Conservation (phyloP, 2,329 filamentous ascomycete genomes). For the Orbilia oligospora region DNA sequence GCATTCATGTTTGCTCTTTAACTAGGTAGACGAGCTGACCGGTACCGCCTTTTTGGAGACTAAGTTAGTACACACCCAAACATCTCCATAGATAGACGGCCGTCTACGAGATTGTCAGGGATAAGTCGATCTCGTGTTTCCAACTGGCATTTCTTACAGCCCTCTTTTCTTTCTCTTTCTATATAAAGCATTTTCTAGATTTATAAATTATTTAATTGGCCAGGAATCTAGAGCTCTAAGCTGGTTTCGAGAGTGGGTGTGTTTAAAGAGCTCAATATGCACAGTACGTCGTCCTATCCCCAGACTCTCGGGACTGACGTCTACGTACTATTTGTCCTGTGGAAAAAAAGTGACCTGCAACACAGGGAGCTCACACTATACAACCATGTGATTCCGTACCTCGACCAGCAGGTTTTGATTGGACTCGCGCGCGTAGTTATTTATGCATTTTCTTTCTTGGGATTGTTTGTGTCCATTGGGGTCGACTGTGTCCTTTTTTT, state of each 20-base stretch:
- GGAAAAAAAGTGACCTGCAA: constrained; percentile 9
- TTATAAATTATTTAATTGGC: constrained; percentile 17
- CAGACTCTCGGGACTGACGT: not conserved
- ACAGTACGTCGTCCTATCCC: constrained; percentile 7
- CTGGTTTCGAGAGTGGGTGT: not conserved
- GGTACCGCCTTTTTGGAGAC: not conserved
- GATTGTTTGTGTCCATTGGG: not conserved
- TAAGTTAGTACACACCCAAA: constrained; percentile 15
- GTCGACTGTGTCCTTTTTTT: constrained; percentile 6
- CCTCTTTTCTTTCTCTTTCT: not conserved
- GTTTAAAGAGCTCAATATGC: constrained; percentile 34
- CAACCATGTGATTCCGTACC: constrained; percentile 18
- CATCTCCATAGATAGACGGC: constrained; percentile 10
- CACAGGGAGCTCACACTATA: constrained; percentile 1
- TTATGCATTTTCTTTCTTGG: constrained; percentile 31
- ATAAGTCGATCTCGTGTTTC: constrained; percentile 27
- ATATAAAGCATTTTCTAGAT: not conserved
- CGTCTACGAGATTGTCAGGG: constrained; percentile 23
- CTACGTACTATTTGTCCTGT: not conserved
- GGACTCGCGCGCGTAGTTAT: constrained; percentile 26
- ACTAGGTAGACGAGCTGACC: constrained; percentile 26
- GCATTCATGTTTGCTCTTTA: constrained; percentile 16
- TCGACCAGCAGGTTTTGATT: constrained; percentile 13
- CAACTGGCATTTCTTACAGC: constrained; percentile 20
- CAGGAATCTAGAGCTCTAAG: not conserved